Evolutionary conservation across 768 basidiomycete species (phyloP), one percentile per base, ranked within the genome.

Genomic region (Leucocoprinus sp.): DNA sequence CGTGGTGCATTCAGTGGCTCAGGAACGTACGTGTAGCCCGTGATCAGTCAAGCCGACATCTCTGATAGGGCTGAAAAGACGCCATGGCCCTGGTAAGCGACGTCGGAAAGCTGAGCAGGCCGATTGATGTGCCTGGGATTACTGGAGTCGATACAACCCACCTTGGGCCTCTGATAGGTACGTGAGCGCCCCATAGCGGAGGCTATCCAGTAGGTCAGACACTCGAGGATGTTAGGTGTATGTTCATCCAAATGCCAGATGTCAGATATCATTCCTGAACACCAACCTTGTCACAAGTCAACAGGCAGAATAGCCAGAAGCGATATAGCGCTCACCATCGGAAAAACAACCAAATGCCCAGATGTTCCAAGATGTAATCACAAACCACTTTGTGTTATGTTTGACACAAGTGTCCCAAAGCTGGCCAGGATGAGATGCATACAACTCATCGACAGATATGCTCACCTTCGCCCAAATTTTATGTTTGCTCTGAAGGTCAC

Each of bases 291-390:
- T 27, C 46, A 19, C 31, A 31, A 23, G 27, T 8, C 29, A n/a
- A 36, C 31, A 31, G n/a, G 28, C 14, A 15, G 5, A 14, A 14
- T 23, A 14, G 12, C 34, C 8, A 8, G 22, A 15, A 11, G 33
- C 17, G 6, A 23, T n/a, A 18, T 8, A 26, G 14, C 12, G 26
- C 50, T 40, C 57, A 78, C 80, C 75, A 55, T 60, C 57, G n/a
- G 77, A 76, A 55, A 80, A 81, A 17, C 64, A 69, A 4, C 80
- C 80, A 52, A 81, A 81, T 5, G 73, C 63, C 80, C 79, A 82
- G 12, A 74, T 68, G 37, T 71, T 67, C 54, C 80, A 82, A 3
- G 74, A 74, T 5, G 78, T 79, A 42, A 82, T 54, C 12, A 79
- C 69, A 42, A 81, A 82, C 67, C 72, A 78, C 22, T 65, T 72